Percentiles rank a stretch among this genome's conserved stretches.
Evolutionary conservation across 2,329 filamentous ascomycete species (phyloP).

Genomic region (Thielaviopsis punctulata): DNA sequence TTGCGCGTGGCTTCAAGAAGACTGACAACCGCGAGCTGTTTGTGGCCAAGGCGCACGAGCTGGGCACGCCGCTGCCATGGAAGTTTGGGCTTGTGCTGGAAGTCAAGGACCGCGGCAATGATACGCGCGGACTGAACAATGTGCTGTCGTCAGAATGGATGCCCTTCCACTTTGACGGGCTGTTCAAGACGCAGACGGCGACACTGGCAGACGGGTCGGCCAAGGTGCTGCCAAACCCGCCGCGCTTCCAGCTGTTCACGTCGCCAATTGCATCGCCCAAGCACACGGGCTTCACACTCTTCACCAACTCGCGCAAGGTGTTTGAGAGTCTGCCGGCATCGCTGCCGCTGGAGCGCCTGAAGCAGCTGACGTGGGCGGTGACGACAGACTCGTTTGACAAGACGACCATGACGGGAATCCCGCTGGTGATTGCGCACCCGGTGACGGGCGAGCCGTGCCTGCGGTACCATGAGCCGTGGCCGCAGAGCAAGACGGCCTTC

Average conservation of each 20-base stretch:
- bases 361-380: constrained; percentile 30
- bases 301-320: constrained; percentile 32
- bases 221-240: constrained; percentile 25
- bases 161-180: constrained; percentile 40
- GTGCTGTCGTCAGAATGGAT: constrained; percentile 36
- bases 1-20: constrained; percentile 33
- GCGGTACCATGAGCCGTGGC: constrained; percentile 38
- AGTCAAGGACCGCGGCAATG: constrained; percentile 30
- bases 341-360: constrained; percentile 21
- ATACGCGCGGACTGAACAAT: constrained; percentile 27
- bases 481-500: constrained; percentile 31
- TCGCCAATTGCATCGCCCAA: constrained; percentile 28
- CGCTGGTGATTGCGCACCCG: constrained; percentile 28
- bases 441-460: constrained; percentile 29
- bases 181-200: constrained; percentile 34
- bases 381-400: constrained; percentile 30
- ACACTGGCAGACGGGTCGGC: constrained; percentile 23
- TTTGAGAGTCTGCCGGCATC: constrained; percentile 28
- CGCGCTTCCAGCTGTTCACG: constrained; percentile 36
- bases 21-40: constrained; percentile 28
- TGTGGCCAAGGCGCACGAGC: constrained; percentile 26
- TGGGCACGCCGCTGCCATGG: constrained; percentile 33
- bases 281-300: constrained; percentile 35
- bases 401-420: constrained; percentile 25
- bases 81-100: constrained; percentile 34